Percentiles rank a stretch among this genome's conserved stretches.
These are phyloP conservation scores for Diplodia scrobiculata DNA, from an alignment of 2,329 filamentous ascomycete species.

Conservation along the genomic window DNA sequence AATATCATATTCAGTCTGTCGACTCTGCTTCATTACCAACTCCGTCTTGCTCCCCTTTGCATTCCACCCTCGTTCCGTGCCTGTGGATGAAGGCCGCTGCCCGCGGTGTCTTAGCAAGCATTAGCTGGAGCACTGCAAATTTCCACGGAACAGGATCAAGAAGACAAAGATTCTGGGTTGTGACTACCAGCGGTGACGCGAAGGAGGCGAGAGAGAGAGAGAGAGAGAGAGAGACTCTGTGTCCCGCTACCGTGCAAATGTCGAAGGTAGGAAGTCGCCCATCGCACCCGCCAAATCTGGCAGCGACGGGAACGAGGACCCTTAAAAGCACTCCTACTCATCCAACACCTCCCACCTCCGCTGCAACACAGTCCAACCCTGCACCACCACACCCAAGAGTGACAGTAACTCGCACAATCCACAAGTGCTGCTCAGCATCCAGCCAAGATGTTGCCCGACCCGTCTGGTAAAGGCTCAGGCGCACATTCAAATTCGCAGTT, in stretches of 20 bases:
- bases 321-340: background rate
- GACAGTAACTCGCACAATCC: background rate
- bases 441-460: background rate
- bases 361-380: background rate
- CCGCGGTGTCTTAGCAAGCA: conserved; percentile 1
- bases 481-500: background rate
- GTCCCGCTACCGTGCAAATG: background rate
- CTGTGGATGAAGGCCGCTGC: background rate
- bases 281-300: background rate
- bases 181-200: background rate
- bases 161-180: background rate
- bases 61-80: background rate
- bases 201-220: background rate
- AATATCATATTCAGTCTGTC: background rate
- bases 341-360: background rate
- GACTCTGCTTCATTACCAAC: background rate
- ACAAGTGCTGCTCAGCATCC: no score
- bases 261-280: background rate
- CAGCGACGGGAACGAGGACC: background rate
- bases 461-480: background rate
- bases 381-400: background rate
- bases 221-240: no score
- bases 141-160: background rate
- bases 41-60: background rate
- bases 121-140: background rate